Evolutionary conservation across 805 yeast species (phyloP), one percentile per base, ranked within the genome.

Genomic region (Kodamaea hsintzibuensis): DNA sequence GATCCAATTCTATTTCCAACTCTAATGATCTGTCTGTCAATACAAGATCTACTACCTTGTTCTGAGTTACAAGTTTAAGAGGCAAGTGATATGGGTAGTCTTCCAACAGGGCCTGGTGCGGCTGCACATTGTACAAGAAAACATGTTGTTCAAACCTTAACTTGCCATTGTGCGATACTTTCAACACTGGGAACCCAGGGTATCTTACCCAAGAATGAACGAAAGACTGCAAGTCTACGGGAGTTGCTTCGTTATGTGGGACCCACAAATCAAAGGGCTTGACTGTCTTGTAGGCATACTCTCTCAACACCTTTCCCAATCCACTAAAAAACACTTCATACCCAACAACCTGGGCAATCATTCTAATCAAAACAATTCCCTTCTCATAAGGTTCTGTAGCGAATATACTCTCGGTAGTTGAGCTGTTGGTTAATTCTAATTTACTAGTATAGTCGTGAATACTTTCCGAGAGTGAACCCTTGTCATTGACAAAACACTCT

Each of bases 41-140:
- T 30, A 49, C 42, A n/a, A 49, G 19, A 38, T 54, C 59, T 35
- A 56, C 51, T 1, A 71, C 59, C 47, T 70, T 77, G 38, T 82
- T 64, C 2, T 76, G 66, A 4, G 44, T 37, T 39, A 42, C 47
- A 10, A 43, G 17, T 9, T 38, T 43, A 55, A 88, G 65, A 2
- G 93, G 92, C 45, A 87, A 70, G 57, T 84, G 86, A 62, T 73
- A 87, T 2, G 87, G 86, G 42, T 74, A 69, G 60, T 85, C 84
- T 63, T 84, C 89, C 38, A 76, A 59, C 12, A 70, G 60, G n/a
- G 66, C 62, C 25, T 61, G 59, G 5, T 60, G 62, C 2, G 57
- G 60, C n/a, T 68, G 55, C 27, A 56, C 53, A 22, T 59, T 52
- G 61, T 64, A 64, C 13, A 77, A 44, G 53, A 66, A 74, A 40